phyloP scores from a whole-genome alignment of 495 filamentous ascomycete species.

The Polyplosphaeria fusca region DNA sequence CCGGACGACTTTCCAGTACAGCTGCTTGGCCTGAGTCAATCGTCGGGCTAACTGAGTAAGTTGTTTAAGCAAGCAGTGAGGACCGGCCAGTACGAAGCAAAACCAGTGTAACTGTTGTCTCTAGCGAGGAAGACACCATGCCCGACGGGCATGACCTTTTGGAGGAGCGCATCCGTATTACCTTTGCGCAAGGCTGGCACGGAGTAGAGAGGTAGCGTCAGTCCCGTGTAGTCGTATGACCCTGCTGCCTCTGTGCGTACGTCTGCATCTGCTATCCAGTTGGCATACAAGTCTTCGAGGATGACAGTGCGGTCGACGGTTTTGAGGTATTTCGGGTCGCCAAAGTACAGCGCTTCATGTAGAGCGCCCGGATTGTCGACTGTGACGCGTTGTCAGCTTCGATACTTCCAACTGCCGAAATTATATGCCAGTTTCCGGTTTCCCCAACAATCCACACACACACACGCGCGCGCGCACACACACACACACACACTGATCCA shows the following conservation, averaged over 20 bases:
- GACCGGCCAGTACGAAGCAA: slow-evolving; percentile 18
- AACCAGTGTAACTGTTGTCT: slow-evolving; percentile 21
- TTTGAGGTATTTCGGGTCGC: slow-evolving; percentile 12
- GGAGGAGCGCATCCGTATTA: slow-evolving; percentile 1
- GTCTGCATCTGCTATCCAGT: slow-evolving; percentile 10
- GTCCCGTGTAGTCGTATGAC: slow-evolving; percentile 11
- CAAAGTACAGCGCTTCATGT: slow-evolving; percentile 24
- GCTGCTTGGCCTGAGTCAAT: neutral
- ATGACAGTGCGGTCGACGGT: slow-evolving; percentile 26
- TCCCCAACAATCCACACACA: neutral
- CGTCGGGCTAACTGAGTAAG: slow-evolving; percentile 13
- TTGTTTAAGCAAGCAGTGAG: slow-evolving; percentile 18
- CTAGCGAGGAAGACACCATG: slow-evolving; percentile 19
- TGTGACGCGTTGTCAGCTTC: slow-evolving; percentile 21
- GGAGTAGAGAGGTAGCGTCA: slow-evolving; percentile 23
- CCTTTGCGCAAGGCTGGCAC: slow-evolving; percentile 9
- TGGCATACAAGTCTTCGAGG: slow-evolving; percentile 23
- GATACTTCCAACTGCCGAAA: slow-evolving; percentile 26
- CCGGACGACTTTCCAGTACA: slow-evolving; percentile 3
- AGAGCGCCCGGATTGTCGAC: slow-evolving; percentile 33
- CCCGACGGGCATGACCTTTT: slow-evolving; percentile 16
- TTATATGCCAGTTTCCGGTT: neutral
- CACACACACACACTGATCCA: slow-evolving; percentile 5
- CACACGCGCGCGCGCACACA: slow-evolving; percentile 2
- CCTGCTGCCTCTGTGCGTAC: slow-evolving; percentile 6